Evolutionary conservation across 495 filamentous ascomycete genomes (phyloP), one percentile per base, ranked within the genome.

Genomic region (Lasiosphaeria hispida): DNA sequence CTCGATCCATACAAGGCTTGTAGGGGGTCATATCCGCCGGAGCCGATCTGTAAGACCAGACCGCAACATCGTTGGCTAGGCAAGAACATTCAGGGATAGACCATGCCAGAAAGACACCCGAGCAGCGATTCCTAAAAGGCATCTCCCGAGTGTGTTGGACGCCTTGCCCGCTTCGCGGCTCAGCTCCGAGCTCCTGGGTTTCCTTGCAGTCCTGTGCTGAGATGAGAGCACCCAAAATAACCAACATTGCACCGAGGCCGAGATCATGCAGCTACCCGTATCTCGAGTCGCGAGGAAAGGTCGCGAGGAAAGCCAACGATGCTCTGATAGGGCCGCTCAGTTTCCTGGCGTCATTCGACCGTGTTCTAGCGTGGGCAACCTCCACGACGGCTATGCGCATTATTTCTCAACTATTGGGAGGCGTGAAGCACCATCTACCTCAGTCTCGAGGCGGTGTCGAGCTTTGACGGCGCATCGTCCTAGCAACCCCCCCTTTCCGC

Each of bases 191-290:
- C 18, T 17, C 36, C 45, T 60, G 11, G 18, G 15, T 14, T 40
- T 35, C 34, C 19, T 23, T 48, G 44, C 10, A 15, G 39, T 44
- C 52, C n/a, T 17, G n/a, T 34, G 19, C 52, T 30, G 30, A 23
- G 8, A 43, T 34, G 23, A 42, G 43, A 18, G 51, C 14, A 11
- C 33, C 35, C 35, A 59, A 55, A 58, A 60, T 42, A 45, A 38
- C 47, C 18, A 14, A 34, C 40, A 23, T 18, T 39, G 54, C 36
- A 44, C 60, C 55, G 50, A 48, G 41, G 33, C 52, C 13, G 45
- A 59, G 55, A 59, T 61, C 61, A 56, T 53, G 61, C 54, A 62
- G 33, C 52, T 59, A 54, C 39, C 64, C 62, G 62, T 54, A 19
- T 11, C 43, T 43, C 47, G 34, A 50, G 49, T 45, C 48, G 38